These are phyloP conservation scores for Lotmaria passim DNA, from an alignment of 208 protist genomes.

Conservation along the genomic window DNA sequence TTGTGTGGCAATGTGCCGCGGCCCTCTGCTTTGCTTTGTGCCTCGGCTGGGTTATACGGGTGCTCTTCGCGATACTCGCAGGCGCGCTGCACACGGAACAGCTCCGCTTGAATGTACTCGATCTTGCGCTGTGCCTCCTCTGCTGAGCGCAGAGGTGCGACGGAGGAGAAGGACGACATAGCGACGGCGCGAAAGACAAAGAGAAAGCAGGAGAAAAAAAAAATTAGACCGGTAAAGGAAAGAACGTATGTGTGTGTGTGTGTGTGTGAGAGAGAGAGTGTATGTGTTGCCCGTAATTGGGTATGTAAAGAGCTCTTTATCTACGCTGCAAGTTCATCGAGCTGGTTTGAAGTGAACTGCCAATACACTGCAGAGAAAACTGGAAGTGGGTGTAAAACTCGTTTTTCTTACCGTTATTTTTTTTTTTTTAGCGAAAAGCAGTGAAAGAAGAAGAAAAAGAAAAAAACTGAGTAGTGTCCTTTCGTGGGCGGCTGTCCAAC, in stretches of 20 bases:
- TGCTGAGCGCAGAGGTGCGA: slow-evolving; percentile 1
- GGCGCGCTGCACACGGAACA: slow-evolving; percentile 43
- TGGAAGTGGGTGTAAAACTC: too few relatives aligned
- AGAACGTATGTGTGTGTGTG: background rate
- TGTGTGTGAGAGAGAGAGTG: background rate
- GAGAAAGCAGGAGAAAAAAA: background rate
- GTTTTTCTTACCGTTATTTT: too few relatives aligned
- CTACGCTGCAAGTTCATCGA: too few relatives aligned
- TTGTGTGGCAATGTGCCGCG: too few relatives aligned
- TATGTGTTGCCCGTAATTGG: too few relatives aligned
- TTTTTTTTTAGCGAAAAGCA: too few relatives aligned
- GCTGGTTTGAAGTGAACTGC: too few relatives aligned
- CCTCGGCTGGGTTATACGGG: slow-evolving; percentile 20
- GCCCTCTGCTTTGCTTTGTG: background rate
- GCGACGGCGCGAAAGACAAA: background rate
- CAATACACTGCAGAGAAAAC: too few relatives aligned
- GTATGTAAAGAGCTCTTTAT: too few relatives aligned
- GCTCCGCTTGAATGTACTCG: slow-evolving; percentile 41
- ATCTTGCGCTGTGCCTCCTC: slow-evolving; percentile 32
- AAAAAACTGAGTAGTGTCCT: too few relatives aligned
- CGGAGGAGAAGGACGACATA: slow-evolving; percentile 1
- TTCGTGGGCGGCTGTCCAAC: too few relatives aligned
- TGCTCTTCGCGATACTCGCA: slow-evolving; percentile 50
- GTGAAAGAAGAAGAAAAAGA: too few relatives aligned
- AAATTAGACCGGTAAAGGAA: background rate